phyloP scores from a whole-genome alignment of 495 filamentous ascomycete genomes.

The Pyrenula aspistea region DNA sequence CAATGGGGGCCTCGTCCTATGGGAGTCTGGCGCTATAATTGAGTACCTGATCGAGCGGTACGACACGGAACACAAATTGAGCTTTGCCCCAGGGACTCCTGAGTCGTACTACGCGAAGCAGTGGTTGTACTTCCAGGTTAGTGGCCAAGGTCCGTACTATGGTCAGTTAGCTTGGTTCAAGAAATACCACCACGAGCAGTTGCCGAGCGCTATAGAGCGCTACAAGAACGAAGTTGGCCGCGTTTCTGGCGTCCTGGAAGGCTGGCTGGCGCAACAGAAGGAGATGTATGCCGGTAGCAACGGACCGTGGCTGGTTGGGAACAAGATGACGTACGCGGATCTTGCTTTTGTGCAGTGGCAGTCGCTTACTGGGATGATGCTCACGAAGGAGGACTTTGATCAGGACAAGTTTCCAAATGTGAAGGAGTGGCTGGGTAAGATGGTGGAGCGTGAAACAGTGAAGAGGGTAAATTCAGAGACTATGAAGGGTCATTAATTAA shows the following conservation, averaged over 20 bases:
- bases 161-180: constrained; percentile 31
- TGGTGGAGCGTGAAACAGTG: constrained; percentile 12
- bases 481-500: too few species aligned
- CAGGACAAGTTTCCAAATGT: constrained; percentile 17
- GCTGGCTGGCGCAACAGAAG: constrained; percentile 6
- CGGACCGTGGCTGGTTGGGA: constrained; percentile 31
- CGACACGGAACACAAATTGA: constrained; percentile 39
- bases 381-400: constrained; percentile 2
- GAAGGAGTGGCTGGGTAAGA: constrained; percentile 15
- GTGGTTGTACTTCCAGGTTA: constrained; percentile 33
- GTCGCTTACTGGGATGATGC: constrained; percentile 1
- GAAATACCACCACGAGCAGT: constrained; percentile 21
- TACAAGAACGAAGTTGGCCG: constrained; percentile 30
- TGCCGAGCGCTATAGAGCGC: constrained; percentile 26
- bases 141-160: constrained; percentile 37
- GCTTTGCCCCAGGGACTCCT: constrained; percentile 23
- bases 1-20: constrained; percentile 36
- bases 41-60: constrained; percentile 50
- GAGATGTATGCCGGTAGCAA: constrained; percentile 1
- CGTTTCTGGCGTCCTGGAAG: constrained; percentile 26
- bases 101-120: constrained; percentile 23
- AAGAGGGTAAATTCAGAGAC: too few species aligned
- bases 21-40: constrained; percentile 53
- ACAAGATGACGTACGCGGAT: constrained; percentile 37
- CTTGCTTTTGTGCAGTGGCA: constrained; percentile 32